A percentile compares a stretch with the other conserved stretches of the same genome.
phyloP scores from a whole-genome alignment of 164 flowering plant genomes.

The Vitis vinifera region ASM3070453v1 NC_081814.1:13965501-13966000 shows the following conservation, averaged over 20 bases:
- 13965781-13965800: constrained; percentile 79
- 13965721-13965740: constrained; percentile 64
- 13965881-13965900: constrained; percentile 11
- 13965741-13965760: constrained; percentile 66
- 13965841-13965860: constrained; percentile 20
- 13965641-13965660: constrained; percentile 56
- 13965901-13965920: neutral
- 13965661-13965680: constrained; percentile 50
- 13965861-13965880: constrained; percentile 28
- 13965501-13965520: constrained; percentile 67
- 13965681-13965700: constrained; percentile 47
- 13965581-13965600: constrained; percentile 74
- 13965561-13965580: constrained; percentile 65
- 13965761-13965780: constrained; percentile 62
- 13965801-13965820: constrained; percentile 65
- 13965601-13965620: constrained; percentile 67
- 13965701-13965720: constrained; percentile 46
- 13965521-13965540: constrained; percentile 70
- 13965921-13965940: constrained; percentile 5
- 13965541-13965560: constrained; percentile 82
- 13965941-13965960: neutral
- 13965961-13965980: constrained; percentile 2
- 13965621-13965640: constrained; percentile 75
- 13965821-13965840: constrained; percentile 52
- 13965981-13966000: neutral